phyloP scores from a whole-genome alignment of 371 early-diverging fungal genomes.

The Encephalitozoon cuniculi region DNA sequence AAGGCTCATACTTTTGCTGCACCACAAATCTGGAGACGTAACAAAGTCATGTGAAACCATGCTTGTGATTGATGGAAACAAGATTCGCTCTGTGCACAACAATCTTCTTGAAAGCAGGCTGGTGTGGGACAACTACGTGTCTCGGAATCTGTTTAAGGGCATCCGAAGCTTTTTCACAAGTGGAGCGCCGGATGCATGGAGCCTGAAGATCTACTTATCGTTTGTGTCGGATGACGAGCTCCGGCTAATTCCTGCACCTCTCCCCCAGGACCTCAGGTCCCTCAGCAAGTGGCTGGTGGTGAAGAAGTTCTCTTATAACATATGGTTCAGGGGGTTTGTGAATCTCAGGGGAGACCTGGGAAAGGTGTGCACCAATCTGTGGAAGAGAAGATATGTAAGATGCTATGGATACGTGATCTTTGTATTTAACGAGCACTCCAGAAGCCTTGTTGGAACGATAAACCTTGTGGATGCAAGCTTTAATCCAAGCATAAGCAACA shows the following conservation, averaged over 20 bases:
- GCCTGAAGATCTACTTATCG: constrained; percentile 13
- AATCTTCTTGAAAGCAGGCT: constrained; percentile 25
- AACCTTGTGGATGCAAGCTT: constrained; percentile 27
- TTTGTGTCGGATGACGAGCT: constrained; percentile 49
- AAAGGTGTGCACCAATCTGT: constrained; percentile 22
- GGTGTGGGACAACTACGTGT: constrained; percentile 14
- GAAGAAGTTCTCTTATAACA: constrained; percentile 36
- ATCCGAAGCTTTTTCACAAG: neutral
- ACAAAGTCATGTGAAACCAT: neutral
- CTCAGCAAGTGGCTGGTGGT: constrained; percentile 42
- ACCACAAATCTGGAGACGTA: neutral
- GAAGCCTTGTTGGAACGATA: constrained; percentile 20
- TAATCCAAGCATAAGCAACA: neutral
- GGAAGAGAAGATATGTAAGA: constrained; percentile 53
- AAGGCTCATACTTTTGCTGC: neutral
- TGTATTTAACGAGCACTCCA: constrained; percentile 47
- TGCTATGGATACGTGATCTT: constrained; percentile 49
- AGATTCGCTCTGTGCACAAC: constrained; percentile 28
- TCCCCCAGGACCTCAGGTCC: constrained; percentile 14
- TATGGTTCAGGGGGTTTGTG: constrained; percentile 50
- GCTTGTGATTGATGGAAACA: constrained; percentile 3
- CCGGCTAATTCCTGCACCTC: neutral
- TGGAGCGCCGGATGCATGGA: neutral
- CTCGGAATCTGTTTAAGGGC: constrained; percentile 6
- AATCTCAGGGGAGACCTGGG: constrained; percentile 41